phyloP scores from a whole-genome alignment of 2,329 filamentous ascomycete species.

The Pseudocercospora fijiensis region DNA sequence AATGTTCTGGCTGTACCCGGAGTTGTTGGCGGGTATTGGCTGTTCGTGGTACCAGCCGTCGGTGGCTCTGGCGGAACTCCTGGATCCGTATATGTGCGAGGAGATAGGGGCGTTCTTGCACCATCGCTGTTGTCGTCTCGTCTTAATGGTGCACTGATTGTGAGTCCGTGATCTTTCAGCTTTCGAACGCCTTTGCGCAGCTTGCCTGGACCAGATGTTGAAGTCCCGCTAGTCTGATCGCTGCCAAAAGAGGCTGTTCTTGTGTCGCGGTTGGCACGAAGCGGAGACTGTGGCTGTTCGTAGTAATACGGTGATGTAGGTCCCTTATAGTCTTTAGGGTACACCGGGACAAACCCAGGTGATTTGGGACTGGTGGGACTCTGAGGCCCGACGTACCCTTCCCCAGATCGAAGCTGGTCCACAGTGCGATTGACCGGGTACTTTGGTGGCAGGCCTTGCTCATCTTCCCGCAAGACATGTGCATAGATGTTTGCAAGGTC shows the following conservation, averaged over 20 bases:
- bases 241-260: constrained; percentile 41
- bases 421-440: constrained; percentile 2
- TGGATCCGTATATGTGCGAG: constrained; percentile 54
- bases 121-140: constrained; percentile 48
- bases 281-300: constrained; percentile 13
- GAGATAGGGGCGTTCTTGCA: constrained; percentile 55
- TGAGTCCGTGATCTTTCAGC: constrained; percentile 41
- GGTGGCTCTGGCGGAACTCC: constrained; percentile 57
- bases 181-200: constrained; percentile 47
- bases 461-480: constrained; percentile 86
- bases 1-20: constrained; percentile 33
- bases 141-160: constrained; percentile 58
- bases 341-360: background rate
- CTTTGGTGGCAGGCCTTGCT: constrained; percentile 29
- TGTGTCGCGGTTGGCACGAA: constrained; percentile 27
- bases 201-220: constrained; percentile 26
- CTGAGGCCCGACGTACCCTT: constrained; percentile 34
- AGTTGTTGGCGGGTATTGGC: constrained; percentile 34
- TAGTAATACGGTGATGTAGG: constrained; percentile 18
- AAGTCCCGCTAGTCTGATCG: constrained; percentile 41
- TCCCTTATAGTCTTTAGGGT: constrained; percentile 4
- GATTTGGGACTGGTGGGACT: constrained; percentile 39
- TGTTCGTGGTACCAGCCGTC: constrained; percentile 31
- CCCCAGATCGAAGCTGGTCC: constrained; percentile 22
- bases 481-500: constrained; percentile 90